Percentiles rank a stretch among this genome's conserved stretches.
Conservation (phyloP, 2,329 filamentous ascomycete genomes). For the Cladorrhinum sp. region DNA sequence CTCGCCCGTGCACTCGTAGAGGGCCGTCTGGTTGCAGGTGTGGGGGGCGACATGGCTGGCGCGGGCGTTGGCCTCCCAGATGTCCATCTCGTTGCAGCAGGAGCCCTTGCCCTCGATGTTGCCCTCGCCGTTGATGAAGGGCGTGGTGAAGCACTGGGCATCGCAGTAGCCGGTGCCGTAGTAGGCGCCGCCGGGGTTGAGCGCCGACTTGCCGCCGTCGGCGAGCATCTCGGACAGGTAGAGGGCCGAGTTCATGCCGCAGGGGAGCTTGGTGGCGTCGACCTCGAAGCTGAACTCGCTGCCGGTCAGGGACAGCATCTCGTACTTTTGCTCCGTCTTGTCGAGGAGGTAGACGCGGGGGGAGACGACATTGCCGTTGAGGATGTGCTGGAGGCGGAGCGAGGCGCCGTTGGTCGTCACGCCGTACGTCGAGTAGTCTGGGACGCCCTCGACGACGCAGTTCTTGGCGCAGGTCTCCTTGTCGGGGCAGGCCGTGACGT, state of each 20-base stretch:
- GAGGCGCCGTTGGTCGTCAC: conserved; percentile 35
- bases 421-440: conserved; percentile 25
- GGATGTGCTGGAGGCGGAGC: conserved; percentile 39
- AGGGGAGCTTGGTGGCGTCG: conserved; percentile 58
- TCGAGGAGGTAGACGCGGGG: conserved; percentile 57
- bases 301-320: conserved; percentile 55
- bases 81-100: conserved; percentile 32
- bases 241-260: conserved; percentile 62
- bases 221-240: conserved; percentile 57
- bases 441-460: conserved; percentile 25
- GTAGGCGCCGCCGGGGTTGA: conserved; percentile 51
- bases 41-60: conserved; percentile 30
- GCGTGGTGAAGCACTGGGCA: conserved; percentile 40
- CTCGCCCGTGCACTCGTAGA: conserved; percentile 35
- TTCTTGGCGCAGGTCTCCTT: conserved; percentile 24
- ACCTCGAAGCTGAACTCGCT: conserved; percentile 63
- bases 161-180: conserved; percentile 45
- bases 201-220: conserved; percentile 48
- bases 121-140: conserved; percentile 45
- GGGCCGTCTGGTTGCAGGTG: conserved; percentile 37
- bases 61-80: conserved; percentile 43
- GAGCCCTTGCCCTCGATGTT: conserved; percentile 17
- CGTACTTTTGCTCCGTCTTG: conserved; percentile 49
- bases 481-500: conserved; percentile 32
- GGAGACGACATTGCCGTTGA: conserved; percentile 19